Conservation (phyloP, 2,329 filamentous ascomycete species). For the Neonectria neomacrospora region DNA sequence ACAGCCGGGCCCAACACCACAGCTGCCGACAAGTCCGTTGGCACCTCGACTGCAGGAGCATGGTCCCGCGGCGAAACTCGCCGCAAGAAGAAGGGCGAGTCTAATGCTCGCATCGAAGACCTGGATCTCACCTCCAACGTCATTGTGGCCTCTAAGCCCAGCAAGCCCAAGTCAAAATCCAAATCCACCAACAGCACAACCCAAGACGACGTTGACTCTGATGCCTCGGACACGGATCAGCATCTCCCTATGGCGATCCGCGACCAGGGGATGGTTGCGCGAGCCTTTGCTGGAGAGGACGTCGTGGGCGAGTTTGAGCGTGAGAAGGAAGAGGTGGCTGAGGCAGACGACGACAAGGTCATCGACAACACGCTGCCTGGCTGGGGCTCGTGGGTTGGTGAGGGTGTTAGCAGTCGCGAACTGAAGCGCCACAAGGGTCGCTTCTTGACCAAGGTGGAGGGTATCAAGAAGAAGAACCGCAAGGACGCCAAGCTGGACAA, state of each 20-base stretch:
- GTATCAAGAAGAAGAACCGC: slow-evolving; percentile 79
- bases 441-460: slow-evolving; percentile 74
- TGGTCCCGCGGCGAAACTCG: slow-evolving; percentile 55
- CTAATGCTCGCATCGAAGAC: slow-evolving; percentile 47
- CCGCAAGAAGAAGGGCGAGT: slow-evolving; percentile 53
- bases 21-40: slow-evolving; percentile 27
- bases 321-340: slow-evolving; percentile 78
- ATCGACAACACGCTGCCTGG: slow-evolving; percentile 88
- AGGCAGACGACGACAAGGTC: slow-evolving; percentile 84
- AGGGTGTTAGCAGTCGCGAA: slow-evolving; percentile 79
- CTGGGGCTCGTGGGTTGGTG: slow-evolving; percentile 93
- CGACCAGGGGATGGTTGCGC: slow-evolving; percentile 76
- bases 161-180: slow-evolving; percentile 46
- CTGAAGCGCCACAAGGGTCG: slow-evolving; percentile 71
- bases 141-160: slow-evolving; percentile 45
- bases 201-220: slow-evolving; percentile 49
- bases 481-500: slow-evolving; percentile 84
- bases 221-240: slow-evolving; percentile 57
- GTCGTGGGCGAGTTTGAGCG: slow-evolving; percentile 81
- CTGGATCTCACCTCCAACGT: slow-evolving; percentile 55
- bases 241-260: slow-evolving; percentile 68
- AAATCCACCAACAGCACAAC: slow-evolving; percentile 25
- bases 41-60: slow-evolving; percentile 49
- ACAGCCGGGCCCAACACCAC: slow-evolving; percentile 36
- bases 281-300: slow-evolving; percentile 90